These are phyloP conservation scores for Mortierella sp. DNA, from an alignment of 371 early-diverging fungal species.

Conservation along the genomic window DNA sequence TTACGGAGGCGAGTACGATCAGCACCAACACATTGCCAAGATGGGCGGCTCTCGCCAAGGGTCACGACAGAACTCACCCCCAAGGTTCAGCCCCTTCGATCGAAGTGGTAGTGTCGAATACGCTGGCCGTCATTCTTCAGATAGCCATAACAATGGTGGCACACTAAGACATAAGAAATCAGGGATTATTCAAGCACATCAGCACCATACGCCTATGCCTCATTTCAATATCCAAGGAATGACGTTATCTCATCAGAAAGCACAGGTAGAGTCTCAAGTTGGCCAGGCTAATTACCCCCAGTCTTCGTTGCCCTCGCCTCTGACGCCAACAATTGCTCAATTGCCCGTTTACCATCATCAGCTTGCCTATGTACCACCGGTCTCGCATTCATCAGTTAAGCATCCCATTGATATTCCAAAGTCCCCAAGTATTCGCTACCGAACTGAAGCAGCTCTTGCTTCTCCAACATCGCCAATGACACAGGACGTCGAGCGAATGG, in stretches of 20 bases:
- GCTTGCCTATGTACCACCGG: slow-evolving; percentile 10
- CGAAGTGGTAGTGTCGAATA: slow-evolving; percentile 34
- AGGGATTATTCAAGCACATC: slow-evolving; percentile 44
- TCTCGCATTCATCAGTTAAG: slow-evolving; percentile 3
- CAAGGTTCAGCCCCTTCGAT: slow-evolving; percentile 48
- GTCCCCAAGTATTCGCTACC: slow-evolving; percentile 16
- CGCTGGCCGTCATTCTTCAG: slow-evolving; percentile 28
- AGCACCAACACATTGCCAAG: slow-evolving; percentile 30
- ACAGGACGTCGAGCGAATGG: slow-evolving; percentile 56
- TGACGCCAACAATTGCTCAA: slow-evolving; percentile 38
- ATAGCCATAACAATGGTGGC: slow-evolving; percentile 12
- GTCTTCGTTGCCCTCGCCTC: slow-evolving; percentile 23
- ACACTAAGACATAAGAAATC: slow-evolving; percentile 42
- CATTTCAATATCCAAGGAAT: slow-evolving; percentile 43
- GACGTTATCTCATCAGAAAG: slow-evolving; percentile 12
- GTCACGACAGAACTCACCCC: slow-evolving; percentile 47
- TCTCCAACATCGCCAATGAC: slow-evolving; percentile 52
- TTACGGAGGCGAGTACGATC: slow-evolving; percentile 6
- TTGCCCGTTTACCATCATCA: slow-evolving; percentile 18
- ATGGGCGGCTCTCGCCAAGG: slow-evolving; percentile 35
- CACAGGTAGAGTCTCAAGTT: slow-evolving; percentile 6
- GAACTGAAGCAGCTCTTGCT: slow-evolving; percentile 22
- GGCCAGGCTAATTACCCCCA: background rate
- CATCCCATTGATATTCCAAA: slow-evolving; percentile 15
- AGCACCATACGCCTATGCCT: slow-evolving; percentile 54